Evolutionary conservation across 169 alveolate genomes (phyloP), one percentile per base, ranked within the genome.

Genomic region (Cryptosporidium andersoni): DNA sequence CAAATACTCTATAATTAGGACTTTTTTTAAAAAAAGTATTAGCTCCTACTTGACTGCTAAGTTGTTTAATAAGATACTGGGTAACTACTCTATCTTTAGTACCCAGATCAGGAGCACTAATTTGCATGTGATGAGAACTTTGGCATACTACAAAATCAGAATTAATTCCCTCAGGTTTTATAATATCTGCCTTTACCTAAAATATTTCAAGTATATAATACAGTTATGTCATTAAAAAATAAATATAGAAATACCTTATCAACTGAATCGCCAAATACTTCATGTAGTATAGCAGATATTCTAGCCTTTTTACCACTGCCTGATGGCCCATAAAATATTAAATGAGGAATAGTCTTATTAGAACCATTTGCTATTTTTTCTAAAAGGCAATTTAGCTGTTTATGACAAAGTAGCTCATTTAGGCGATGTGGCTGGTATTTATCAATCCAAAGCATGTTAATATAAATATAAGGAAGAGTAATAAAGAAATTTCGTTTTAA

Each of bases 241-340:
- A 5, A 4, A 16, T 5, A 1, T 16, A 9, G 67, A 64, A 80
- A 52, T 51, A 81, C 82, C 88, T 90, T 92, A 62, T 92, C 95
- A 12, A 94, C 96, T 7, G 82, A 88, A 2, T 90, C 94, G 2
- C 98, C 98, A 82, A 94, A 97, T 34, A 97, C 93, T 66, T 94
- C 96, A 48, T 96, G 81, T 64, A 97, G 92, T 34, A 97, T 91
- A 47, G 98, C 95, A 51, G 95, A 94, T 7, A 95, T 95, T 56
- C 99, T 66, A 3, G 98, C 95, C 90, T 97, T 95, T 88, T 97
- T 97, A 5, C 99, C 99, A n/a, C 98, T 96, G 36, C 99, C 99
- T 16, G 97, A 94, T 0, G 99, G 98, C 5, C 99, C 99, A 89
- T 97, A 97, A 91, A 97, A 95, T 42, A 97, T 95, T 25, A 97